A percentile compares a stretch with the other conserved stretches of the same genome.
phyloP scores from a whole-genome alignment of 805 yeast species.

The Sugiyamaella valdiviana region DNA sequence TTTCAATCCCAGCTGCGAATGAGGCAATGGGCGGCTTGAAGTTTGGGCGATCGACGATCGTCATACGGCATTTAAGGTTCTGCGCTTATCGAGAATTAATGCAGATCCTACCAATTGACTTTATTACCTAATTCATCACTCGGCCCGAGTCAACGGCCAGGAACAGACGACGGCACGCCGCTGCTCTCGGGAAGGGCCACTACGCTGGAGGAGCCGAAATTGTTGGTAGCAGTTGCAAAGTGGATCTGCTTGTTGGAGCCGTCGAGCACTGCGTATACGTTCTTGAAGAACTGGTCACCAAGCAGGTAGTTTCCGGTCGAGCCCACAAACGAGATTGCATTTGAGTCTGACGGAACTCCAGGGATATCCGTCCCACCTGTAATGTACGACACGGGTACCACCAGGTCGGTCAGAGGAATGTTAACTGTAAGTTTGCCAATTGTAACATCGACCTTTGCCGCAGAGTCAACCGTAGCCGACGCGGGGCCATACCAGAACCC shows the following conservation, averaged over 20 bases:
- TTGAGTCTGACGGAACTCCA: background rate
- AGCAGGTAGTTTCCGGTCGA: background rate
- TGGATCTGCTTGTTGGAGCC: background rate
- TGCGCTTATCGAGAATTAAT: background rate
- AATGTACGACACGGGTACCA: background rate
- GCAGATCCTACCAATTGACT: too few relatives aligned
- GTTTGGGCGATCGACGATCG: background rate
- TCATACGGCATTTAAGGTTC: background rate
- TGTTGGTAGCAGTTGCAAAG: background rate
- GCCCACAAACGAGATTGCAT: background rate
- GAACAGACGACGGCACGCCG: background rate
- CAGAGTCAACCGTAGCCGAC: background rate
- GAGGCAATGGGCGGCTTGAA: too few relatives aligned
- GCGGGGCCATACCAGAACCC: background rate
- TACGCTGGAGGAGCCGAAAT: background rate
- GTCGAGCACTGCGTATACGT: background rate
- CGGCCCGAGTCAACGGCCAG: background rate
- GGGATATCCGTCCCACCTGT: background rate
- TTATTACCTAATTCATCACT: too few relatives aligned
- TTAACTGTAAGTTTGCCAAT: slow-evolving; percentile 24
- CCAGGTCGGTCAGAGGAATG: slow-evolving; percentile 22
- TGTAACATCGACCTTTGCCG: background rate
- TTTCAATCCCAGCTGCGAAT: too few relatives aligned
- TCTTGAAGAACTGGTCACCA: background rate
- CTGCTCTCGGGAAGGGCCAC: background rate